A percentile compares a stretch with the other conserved stretches of the same genome.
These are phyloP conservation scores for Mycena alexandri DNA, from an alignment of 768 basidiomycete species.

Conservation along the genomic window DNA sequence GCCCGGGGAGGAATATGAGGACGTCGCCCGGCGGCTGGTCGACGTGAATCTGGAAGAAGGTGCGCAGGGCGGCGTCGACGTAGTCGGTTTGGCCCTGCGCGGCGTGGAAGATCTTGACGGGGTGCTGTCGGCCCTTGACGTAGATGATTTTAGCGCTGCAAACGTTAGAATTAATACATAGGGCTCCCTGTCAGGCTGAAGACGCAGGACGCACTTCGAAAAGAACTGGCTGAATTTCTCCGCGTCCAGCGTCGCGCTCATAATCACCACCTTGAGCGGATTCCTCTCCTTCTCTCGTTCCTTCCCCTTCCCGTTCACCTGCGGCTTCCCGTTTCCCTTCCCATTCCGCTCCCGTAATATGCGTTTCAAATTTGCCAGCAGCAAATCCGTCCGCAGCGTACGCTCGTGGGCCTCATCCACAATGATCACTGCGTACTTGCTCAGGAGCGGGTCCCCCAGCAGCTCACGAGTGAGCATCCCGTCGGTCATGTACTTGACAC, in stretches of 20 bases:
- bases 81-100: constrained; percentile 84
- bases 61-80: constrained; percentile 88
- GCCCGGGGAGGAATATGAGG: constrained; percentile 94
- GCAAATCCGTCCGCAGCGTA: constrained; percentile 91
- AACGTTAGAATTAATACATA: constrained; percentile 4
- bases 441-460: constrained; percentile 80
- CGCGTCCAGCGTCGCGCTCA: constrained; percentile 98
- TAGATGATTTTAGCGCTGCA: constrained; percentile 88
- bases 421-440: constrained; percentile 87
- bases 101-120: constrained; percentile 88
- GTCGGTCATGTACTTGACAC: constrained; percentile 97
- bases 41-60: constrained; percentile 94
- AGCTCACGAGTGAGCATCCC: constrained; percentile 98
- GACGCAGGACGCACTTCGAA: constrained; percentile 68
- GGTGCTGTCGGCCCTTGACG: constrained; percentile 93
- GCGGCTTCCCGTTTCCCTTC: constrained; percentile 55
- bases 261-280: constrained; percentile 92
- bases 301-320: constrained; percentile 60
- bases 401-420: constrained; percentile 99
- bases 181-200: neutral
- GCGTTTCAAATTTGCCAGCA: constrained; percentile 90
- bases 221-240: constrained; percentile 94
- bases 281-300: constrained; percentile 62
- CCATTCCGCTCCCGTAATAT: constrained; percentile 79
- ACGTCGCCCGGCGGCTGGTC: constrained; percentile 88